A percentile compares a stretch with the other conserved stretches of the same genome.
Evolutionary conservation across 2,329 filamentous ascomycete genomes (phyloP).

Genomic region (Alternaria angustiovoidea): DNA sequence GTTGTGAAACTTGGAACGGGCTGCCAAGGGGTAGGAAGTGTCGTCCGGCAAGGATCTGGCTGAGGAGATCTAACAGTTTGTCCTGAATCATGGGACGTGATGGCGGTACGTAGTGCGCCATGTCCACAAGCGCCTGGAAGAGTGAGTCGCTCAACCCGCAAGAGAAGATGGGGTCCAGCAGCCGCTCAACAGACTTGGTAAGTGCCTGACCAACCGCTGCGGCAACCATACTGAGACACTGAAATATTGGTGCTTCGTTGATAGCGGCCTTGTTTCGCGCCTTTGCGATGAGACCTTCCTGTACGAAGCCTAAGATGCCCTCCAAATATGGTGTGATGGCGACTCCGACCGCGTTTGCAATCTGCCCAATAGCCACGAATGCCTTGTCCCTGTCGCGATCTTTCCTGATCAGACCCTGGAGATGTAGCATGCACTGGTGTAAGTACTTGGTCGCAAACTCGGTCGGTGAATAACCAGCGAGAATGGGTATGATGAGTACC

Average conservation of each 20-base stretch:
- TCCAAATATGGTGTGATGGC: slow-evolving; percentile 95
- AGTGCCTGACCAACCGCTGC: slow-evolving; percentile 95
- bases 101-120: slow-evolving; percentile 98
- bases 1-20: slow-evolving; percentile 82
- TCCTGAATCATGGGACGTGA: slow-evolving; percentile 94
- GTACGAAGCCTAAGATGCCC: slow-evolving; percentile 89
- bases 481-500: slow-evolving; percentile 87
- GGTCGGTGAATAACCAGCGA: slow-evolving; percentile 89
- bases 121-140: slow-evolving; percentile 94
- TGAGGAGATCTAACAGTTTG: slow-evolving; percentile 91
- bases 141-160: slow-evolving; percentile 93
- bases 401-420: slow-evolving; percentile 92
- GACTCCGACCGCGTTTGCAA: slow-evolving; percentile 94
- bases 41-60: slow-evolving; percentile 89
- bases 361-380: slow-evolving; percentile 94
- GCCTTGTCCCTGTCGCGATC: slow-evolving; percentile 90
- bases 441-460: slow-evolving; percentile 89
- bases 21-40: slow-evolving; percentile 93
- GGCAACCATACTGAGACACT: slow-evolving; percentile 96
- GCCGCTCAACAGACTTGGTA: slow-evolving; percentile 97
- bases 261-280: slow-evolving; percentile 67
- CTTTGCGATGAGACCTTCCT: slow-evolving; percentile 86
- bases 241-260: slow-evolving; percentile 82
- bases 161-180: slow-evolving; percentile 95
- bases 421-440: slow-evolving; percentile 95